phyloP scores from a whole-genome alignment of 1,284 basidiomycete species.

The Ceratobasidium sp. region DNA sequence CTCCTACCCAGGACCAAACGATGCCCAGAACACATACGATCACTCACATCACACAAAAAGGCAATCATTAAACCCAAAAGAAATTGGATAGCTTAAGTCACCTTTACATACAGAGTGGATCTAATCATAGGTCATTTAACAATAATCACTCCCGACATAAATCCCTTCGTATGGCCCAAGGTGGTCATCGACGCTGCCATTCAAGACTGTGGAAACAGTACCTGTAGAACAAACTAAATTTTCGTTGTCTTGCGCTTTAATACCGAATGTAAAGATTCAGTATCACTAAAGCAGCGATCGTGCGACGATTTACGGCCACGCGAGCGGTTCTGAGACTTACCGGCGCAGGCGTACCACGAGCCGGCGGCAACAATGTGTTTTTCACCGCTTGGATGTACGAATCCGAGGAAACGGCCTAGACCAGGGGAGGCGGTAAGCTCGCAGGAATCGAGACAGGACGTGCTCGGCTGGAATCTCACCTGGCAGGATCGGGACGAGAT shows the following conservation, averaged over 20 bases:
- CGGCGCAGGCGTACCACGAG: conserved; percentile 39
- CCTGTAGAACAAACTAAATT: conserved; percentile 34
- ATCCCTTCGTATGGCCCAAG: conserved; percentile 15
- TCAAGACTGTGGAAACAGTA: conserved; percentile 24
- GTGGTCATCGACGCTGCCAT: conserved; percentile 28
- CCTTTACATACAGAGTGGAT: neutral
- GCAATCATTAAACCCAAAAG: neutral
- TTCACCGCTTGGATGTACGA: conserved; percentile 48
- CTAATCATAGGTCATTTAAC: conserved; percentile 1
- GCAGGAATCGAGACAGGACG: neutral
- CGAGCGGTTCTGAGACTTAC: conserved; percentile 42
- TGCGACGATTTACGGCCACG: too few relatives aligned
- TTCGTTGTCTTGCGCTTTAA: conserved; percentile 34
- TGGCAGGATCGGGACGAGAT: conserved; percentile 58
- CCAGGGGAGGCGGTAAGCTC: neutral
- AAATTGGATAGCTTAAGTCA: neutral
- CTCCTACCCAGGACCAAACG: neutral
- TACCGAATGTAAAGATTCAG: too few relatives aligned
- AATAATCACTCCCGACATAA: conserved; percentile 12
- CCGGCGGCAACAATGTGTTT: conserved; percentile 37
- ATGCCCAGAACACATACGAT: neutral
- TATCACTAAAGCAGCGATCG: too few relatives aligned
- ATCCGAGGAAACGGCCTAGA: conserved; percentile 35
- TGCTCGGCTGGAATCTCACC: conserved; percentile 6
- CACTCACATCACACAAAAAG: neutral